Percentiles rank a stretch among this genome's conserved stretches.
These are phyloP conservation scores for Phytophthora capsici DNA, from an alignment of 352 stramenopile genomes.

Conservation along the genomic window DNA sequence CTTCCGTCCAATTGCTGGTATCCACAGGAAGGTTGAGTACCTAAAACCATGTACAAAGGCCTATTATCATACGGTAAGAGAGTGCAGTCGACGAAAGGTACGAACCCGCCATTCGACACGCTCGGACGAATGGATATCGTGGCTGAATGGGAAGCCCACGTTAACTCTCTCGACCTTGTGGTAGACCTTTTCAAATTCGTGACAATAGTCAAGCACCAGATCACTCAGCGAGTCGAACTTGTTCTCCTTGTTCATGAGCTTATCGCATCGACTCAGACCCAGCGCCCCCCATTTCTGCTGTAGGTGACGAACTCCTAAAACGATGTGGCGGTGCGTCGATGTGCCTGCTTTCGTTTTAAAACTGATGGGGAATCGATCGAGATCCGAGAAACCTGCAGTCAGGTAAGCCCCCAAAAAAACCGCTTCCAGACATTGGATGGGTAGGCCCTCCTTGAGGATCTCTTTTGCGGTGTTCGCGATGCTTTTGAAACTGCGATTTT, in stretches of 20 bases:
- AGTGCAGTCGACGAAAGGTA: slow-evolving; percentile 8
- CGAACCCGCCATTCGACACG: slow-evolving; percentile 86
- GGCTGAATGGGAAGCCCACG: slow-evolving; percentile 83
- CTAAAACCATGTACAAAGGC: slow-evolving; percentile 28
- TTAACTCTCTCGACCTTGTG: slow-evolving; percentile 83
- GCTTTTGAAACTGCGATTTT: slow-evolving; percentile 90
- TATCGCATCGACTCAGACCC: slow-evolving; percentile 81
- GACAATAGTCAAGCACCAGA: slow-evolving; percentile 73
- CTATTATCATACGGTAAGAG: background rate
- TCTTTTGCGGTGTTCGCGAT: slow-evolving; percentile 88
- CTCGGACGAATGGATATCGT: slow-evolving; percentile 89
- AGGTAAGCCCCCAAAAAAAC: slow-evolving; percentile 87
- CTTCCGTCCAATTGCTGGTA: slow-evolving; percentile 48
- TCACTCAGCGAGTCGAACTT: slow-evolving; percentile 82
- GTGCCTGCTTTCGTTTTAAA: slow-evolving; percentile 81
- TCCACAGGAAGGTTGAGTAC: slow-evolving; percentile 73
- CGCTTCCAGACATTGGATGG: slow-evolving; percentile 90
- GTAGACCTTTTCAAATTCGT: slow-evolving; percentile 65
- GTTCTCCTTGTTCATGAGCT: slow-evolving; percentile 89
- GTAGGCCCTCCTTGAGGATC: slow-evolving; percentile 81
- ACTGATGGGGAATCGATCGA: slow-evolving; percentile 86
- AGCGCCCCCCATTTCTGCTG: slow-evolving; percentile 85
- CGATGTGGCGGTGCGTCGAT: slow-evolving; percentile 80
- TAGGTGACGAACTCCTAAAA: slow-evolving; percentile 77
- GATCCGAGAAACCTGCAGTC: slow-evolving; percentile 65